phyloP scores from a whole-genome alignment of 2,329 filamentous ascomycete genomes.

The Ascochyta fabae region DNA sequence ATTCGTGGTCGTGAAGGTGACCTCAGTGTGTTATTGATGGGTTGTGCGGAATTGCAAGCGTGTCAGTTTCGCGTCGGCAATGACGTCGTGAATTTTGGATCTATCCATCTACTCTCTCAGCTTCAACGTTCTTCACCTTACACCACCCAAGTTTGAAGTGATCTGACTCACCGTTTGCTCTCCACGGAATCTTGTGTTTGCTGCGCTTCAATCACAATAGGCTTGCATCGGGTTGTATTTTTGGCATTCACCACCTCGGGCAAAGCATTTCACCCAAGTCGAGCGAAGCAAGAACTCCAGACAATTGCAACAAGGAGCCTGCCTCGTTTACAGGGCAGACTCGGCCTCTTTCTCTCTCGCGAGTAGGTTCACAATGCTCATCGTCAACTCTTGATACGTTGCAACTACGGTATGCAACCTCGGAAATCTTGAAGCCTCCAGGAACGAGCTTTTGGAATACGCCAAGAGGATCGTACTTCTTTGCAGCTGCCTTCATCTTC shows the following conservation, averaged over 20 bases:
- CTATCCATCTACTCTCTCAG: not conserved
- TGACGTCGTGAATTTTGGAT: conserved; percentile 1
- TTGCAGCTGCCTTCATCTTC: conserved; percentile 28
- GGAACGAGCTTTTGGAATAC: conserved; percentile 36
- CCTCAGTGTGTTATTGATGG: not conserved
- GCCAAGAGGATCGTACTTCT: conserved; percentile 30
- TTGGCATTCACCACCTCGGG: too few species aligned
- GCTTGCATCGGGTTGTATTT: too few species aligned
- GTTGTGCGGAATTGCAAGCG: not conserved
- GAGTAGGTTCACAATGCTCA: not conserved
- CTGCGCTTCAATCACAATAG: too few species aligned
- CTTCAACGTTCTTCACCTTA: not conserved
- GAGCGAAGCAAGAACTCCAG: too few species aligned
- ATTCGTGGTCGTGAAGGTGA: not conserved
- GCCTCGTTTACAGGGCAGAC: too few species aligned
- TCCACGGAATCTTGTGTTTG: too few species aligned
- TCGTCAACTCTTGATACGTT: not conserved
- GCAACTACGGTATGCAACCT: conserved; percentile 1
- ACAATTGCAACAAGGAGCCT: too few species aligned
- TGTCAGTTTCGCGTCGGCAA: conserved; percentile 6
- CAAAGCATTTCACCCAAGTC: too few species aligned
- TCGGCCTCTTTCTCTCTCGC: too few species aligned
- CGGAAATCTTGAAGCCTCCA: conserved; percentile 39
- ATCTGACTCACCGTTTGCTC: too few species aligned
- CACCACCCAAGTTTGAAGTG: not conserved